Percentiles rank a stretch among this genome's conserved stretches.
These are phyloP conservation scores for Syncephalastrum monosporum DNA, from an alignment of 371 early-diverging fungal species.

Conservation along the genomic window DNA sequence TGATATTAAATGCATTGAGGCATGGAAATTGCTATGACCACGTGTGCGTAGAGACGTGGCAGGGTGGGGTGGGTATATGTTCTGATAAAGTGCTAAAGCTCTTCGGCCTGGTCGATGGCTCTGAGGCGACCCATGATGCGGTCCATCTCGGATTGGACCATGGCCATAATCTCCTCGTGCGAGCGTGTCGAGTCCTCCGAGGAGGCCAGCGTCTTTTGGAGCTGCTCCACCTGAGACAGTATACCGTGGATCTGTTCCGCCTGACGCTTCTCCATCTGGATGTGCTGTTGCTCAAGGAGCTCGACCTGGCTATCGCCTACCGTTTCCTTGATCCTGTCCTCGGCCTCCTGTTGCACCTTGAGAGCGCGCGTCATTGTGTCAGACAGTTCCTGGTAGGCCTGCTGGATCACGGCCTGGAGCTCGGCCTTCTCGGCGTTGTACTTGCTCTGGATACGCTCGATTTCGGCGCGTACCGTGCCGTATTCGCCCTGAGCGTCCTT, in stretches of 20 bases:
- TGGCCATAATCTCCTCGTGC: constrained; percentile 41
- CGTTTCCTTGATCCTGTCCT: constrained; percentile 32
- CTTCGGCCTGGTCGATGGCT: constrained; percentile 36
- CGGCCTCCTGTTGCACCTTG: constrained; percentile 37
- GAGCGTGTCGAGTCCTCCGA: constrained; percentile 30
- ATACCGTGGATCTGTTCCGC: constrained; percentile 27
- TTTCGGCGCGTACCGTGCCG: constrained; percentile 23
- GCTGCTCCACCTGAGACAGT: constrained; percentile 29
- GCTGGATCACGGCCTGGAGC: constrained; percentile 28
- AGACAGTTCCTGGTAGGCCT: constrained; percentile 40
- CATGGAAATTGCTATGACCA: too few species aligned
- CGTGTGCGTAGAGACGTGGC: background rate
- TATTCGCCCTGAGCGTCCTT: constrained; percentile 32
- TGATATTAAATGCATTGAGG: too few species aligned
- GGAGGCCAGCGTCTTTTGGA: constrained; percentile 25
- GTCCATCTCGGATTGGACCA: constrained; percentile 46
- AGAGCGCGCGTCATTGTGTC: constrained; percentile 28
- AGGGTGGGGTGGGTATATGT: background rate
- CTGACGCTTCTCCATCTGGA: constrained; percentile 21
- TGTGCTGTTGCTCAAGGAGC: constrained; percentile 33
- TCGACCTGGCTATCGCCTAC: constrained; percentile 25
- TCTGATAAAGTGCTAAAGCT: background rate
- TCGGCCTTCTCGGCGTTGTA: constrained; percentile 33
- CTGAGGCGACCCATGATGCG: constrained; percentile 43
- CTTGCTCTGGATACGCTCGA: constrained; percentile 28